Conservation (phyloP, 129 eudicot genomes). For the Ambrosia trifida region DNA sequence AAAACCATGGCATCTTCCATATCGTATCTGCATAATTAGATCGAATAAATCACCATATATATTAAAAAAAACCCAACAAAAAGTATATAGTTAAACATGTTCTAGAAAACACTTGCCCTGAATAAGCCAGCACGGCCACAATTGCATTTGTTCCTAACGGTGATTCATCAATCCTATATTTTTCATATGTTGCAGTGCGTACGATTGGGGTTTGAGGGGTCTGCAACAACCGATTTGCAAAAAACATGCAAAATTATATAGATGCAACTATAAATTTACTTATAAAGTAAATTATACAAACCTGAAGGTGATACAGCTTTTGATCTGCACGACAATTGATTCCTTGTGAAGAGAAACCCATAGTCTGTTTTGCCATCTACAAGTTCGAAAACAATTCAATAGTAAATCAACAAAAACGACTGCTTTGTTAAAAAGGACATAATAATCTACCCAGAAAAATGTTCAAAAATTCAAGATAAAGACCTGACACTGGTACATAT, state of each 20-base stretch:
- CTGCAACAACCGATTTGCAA: conserved; percentile 42
- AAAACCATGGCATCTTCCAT: conserved; percentile 99
- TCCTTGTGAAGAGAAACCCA: conserved; percentile 93
- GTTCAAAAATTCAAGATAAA: neutral
- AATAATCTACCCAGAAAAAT: neutral
- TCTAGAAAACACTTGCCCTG: conserved; percentile 54
- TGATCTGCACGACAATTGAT: conserved; percentile 87
- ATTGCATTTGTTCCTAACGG: conserved; percentile 97
- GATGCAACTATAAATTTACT: neutral
- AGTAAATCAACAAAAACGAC: neutral
- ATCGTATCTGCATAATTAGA: conserved; percentile 63
- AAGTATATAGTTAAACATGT: neutral
- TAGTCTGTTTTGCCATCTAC: conserved; percentile 97
- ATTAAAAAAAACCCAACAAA: neutral
- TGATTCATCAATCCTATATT: conserved; percentile 76
- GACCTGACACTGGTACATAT: conserved; percentile 99
- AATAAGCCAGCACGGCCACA: conserved; percentile 96
- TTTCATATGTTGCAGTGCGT: conserved; percentile 75
- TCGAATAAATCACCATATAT: neutral
- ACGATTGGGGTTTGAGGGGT: conserved; percentile 97
- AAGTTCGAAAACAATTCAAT: conserved; percentile 16
- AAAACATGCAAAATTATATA: conserved; percentile 1
- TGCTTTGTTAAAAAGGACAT: neutral
- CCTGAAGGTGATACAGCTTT: conserved; percentile 96
- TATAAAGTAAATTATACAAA: conserved; percentile 24